phyloP scores from a whole-genome alignment of 1,139 yeast genomes.

The Pichiaceae sp. region DNA sequence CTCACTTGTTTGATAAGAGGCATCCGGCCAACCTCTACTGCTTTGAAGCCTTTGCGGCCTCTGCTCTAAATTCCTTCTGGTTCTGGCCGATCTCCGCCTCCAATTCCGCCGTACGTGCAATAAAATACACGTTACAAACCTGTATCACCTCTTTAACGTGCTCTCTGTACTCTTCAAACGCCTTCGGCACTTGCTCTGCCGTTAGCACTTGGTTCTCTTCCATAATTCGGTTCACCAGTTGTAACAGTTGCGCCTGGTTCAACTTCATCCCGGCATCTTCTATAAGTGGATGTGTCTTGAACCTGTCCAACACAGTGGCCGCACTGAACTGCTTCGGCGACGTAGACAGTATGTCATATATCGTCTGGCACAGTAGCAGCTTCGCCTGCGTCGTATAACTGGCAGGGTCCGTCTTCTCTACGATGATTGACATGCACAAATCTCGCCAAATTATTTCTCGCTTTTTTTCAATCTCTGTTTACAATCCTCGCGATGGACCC shows the following conservation, averaged over 20 bases:
- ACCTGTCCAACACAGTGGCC: slow-evolving; percentile 7
- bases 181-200: slow-evolving; percentile 4
- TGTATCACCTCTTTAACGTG: slow-evolving; percentile 11
- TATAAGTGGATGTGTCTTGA: slow-evolving; percentile 19
- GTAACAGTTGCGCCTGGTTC: slow-evolving; percentile 10
- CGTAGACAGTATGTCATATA: slow-evolving; percentile 14
- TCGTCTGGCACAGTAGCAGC: slow-evolving; percentile 20
- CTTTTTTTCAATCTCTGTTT: not conserved
- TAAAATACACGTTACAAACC: slow-evolving; percentile 18
- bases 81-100: slow-evolving; percentile 10
- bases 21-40: no score
- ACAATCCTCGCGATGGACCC: slow-evolving; percentile 1
- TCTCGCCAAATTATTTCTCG: not conserved
- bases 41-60: no score
- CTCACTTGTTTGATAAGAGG: no score
- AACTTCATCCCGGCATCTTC: slow-evolving; percentile 6
- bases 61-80: slow-evolving; percentile 9
- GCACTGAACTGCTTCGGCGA: slow-evolving; percentile 9
- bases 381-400: slow-evolving; percentile 20
- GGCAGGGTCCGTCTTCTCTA: slow-evolving; percentile 12
- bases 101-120: slow-evolving; percentile 15
- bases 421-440: not conserved
- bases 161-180: slow-evolving; percentile 7
- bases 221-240: slow-evolving; percentile 12
- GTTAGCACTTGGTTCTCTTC: slow-evolving; percentile 7